Conservation (phyloP, 768 basidiomycete species). For the Exidia glandulosa region DNA sequence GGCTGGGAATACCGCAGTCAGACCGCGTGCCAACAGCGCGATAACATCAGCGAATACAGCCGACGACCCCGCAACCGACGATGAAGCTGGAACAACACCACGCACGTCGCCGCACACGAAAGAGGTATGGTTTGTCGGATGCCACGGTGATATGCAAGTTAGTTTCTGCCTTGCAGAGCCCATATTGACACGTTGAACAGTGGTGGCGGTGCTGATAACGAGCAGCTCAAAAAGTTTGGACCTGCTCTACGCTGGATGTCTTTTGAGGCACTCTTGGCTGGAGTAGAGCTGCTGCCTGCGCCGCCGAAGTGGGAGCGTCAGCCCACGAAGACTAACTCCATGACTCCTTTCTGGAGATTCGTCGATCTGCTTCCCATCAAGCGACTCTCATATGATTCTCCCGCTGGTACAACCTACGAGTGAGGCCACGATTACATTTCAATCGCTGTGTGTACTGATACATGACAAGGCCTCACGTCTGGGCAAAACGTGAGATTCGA, state of each 20-base stretch:
- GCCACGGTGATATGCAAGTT: constrained; percentile 28
- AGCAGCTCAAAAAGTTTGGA: constrained; percentile 3
- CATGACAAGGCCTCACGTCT: no score
- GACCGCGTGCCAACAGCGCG: no score
- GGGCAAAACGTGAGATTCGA: no score
- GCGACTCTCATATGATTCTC: constrained; percentile 2
- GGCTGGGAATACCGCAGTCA: no score
- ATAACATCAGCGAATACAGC: no score
- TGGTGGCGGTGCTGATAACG: constrained; percentile 12
- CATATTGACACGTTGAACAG: not conserved
- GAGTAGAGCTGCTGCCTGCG: constrained; percentile 13
- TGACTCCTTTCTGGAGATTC: not conserved
- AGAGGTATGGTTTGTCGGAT: constrained; percentile 34
- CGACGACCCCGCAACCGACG: no score
- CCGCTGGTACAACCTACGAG: no score
- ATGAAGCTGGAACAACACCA: constrained; percentile 14
- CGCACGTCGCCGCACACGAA: constrained; percentile 16
- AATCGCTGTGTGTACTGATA: no score
- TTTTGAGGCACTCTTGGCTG: constrained; percentile 16
- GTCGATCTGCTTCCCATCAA: constrained; percentile 2
- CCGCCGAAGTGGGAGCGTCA: constrained; percentile 3
- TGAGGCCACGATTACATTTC: no score
- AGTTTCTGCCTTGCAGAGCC: not conserved
- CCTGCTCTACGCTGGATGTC: constrained; percentile 24
- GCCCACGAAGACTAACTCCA: not conserved